Evolutionary conservation across 2,329 filamentous ascomycete species (phyloP).

Genomic region (Ophiosphaerella korrae): DNA sequence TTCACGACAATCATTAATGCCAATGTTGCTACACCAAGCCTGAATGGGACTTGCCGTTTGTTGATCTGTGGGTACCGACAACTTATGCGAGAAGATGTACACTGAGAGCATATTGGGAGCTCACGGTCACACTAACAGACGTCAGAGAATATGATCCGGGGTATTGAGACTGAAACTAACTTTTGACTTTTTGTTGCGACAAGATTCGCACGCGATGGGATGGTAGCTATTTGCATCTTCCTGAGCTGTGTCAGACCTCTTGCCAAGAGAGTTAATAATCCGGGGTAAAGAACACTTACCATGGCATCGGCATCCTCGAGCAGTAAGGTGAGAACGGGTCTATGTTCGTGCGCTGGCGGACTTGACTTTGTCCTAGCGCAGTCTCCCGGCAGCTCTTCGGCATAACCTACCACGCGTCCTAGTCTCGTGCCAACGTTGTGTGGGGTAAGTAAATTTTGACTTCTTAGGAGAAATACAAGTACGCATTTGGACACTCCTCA

Average conservation of each 20-base stretch:
- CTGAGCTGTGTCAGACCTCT: conserved; percentile 3
- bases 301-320: conserved; percentile 9
- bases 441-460: too few species aligned
- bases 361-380: conserved; percentile 4
- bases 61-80: conserved; percentile 28
- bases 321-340: conserved; percentile 7
- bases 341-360: conserved; percentile 17
- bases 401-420: too few species aligned
- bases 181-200: conserved; percentile 34
- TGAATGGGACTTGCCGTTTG: conserved; percentile 18
- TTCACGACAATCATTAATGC: neutral
- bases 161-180: conserved; percentile 4
- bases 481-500: too few species aligned
- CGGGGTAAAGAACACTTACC: conserved; percentile 14
- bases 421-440: too few species aligned
- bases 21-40: neutral
- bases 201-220: conserved; percentile 32
- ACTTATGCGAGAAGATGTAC: conserved; percentile 5
- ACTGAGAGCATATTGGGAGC: conserved; percentile 27
- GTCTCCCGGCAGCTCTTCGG: too few species aligned
- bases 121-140: conserved; percentile 22
- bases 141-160: conserved; percentile 2
- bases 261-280: conserved; percentile 2
- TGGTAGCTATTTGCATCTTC: conserved; percentile 14
- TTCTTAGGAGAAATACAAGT: too few species aligned